Evolutionary conservation across 116 monocot genomes (phyloP).

Genomic region (Zostera marina): DNA sequence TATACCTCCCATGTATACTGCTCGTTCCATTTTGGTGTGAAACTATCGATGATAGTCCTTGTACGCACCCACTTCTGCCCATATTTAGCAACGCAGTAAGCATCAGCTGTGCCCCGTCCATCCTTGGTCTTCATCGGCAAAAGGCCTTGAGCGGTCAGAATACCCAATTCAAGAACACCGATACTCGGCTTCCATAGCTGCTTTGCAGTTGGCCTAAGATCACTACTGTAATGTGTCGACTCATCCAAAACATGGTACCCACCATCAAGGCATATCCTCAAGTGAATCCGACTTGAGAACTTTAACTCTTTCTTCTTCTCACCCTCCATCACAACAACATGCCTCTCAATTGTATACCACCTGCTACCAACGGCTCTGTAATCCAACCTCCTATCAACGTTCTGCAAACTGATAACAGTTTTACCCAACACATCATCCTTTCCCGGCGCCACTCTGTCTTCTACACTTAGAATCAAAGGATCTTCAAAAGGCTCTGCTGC

Average conservation of each 20-base stretch:
- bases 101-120: conserved; percentile 53
- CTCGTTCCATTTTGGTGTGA: conserved; percentile 48
- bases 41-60: conserved; percentile 38
- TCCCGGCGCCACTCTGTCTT: conserved; percentile 35
- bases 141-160: conserved; percentile 41
- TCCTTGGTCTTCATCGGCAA: conserved; percentile 57
- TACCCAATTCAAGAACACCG: conserved; percentile 48
- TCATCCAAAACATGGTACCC: conserved; percentile 64
- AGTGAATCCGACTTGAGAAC: conserved; percentile 47
- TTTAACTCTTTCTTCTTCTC: conserved; percentile 45
- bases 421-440: conserved; percentile 49
- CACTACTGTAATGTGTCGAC: conserved; percentile 58
- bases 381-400: conserved; percentile 36
- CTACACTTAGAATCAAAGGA: conserved; percentile 35
- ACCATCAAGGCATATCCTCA: conserved; percentile 51
- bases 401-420: conserved; percentile 22
- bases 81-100: conserved; percentile 56
- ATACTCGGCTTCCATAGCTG: conserved; percentile 46
- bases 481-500: conserved; percentile 58
- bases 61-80: conserved; percentile 68
- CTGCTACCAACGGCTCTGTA: conserved; percentile 23
- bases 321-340: conserved; percentile 22
- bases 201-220: conserved; percentile 47
- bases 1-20: conserved; percentile 67
- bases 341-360: conserved; percentile 46